Evolutionary conservation across 2,329 filamentous ascomycete genomes (phyloP).

Genomic region (Lachnellula hyalina): DNA sequence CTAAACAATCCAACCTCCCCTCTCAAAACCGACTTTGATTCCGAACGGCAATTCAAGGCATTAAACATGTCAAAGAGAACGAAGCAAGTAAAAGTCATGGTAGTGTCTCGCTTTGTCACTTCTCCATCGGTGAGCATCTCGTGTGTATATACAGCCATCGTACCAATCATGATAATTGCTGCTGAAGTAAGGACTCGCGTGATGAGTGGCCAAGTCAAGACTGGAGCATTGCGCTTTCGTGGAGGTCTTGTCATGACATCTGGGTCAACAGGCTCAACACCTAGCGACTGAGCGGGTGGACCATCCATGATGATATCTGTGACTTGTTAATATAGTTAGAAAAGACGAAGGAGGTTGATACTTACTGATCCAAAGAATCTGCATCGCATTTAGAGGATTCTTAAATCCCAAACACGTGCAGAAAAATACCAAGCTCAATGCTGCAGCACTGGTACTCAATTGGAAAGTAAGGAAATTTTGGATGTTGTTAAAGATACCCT

Average conservation of each 20-base stretch:
- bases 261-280: conserved; percentile 90
- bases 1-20: conserved; percentile 79
- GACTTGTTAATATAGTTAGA: conserved; percentile 8
- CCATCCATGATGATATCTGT: conserved; percentile 99
- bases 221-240: conserved; percentile 77
- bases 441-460: conserved; percentile 91
- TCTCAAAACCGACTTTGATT: conserved; percentile 80
- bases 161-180: conserved; percentile 85
- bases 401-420: conserved; percentile 91
- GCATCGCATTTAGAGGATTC: conserved; percentile 97
- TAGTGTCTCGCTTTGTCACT: conserved; percentile 90
- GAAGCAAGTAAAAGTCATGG: conserved; percentile 99
- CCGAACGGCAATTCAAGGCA: conserved; percentile 85
- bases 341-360: conserved; percentile 20
- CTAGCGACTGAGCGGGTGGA: conserved; percentile 91
- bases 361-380: conserved; percentile 99
- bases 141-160: conserved; percentile 81
- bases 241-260: conserved; percentile 91
- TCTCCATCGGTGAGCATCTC: conserved; percentile 82
- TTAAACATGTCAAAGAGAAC: conserved; percentile 99
- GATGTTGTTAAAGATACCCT: conserved; percentile 99
- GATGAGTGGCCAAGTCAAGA: conserved; percentile 80
- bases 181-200: conserved; percentile 83
- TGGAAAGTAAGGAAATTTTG: conserved; percentile 99
- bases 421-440: conserved; percentile 82